Evolutionary conservation across 108 stramenopile genomes (phyloP), one percentile per base, ranked within the genome.

Genomic region (Fistulifera pelliculosa): DNA sequence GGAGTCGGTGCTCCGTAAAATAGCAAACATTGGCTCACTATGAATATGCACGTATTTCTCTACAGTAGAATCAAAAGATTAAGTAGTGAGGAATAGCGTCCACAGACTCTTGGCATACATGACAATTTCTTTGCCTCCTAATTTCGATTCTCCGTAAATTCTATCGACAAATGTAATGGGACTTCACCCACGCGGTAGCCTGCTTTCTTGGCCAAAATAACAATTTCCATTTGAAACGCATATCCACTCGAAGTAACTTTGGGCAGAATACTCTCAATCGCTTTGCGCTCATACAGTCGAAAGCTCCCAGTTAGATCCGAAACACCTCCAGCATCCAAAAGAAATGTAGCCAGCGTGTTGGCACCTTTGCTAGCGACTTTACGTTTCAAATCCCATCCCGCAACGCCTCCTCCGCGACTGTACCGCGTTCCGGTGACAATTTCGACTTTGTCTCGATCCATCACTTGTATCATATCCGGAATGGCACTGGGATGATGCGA

Each of bases 151-250:
- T 24, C 98, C 98, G 58, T 98, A 97, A 40, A 99, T 85, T 28
- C 98, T 69, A 81, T 99, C 98, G 11, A 99, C 97, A 64, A 99
- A 99, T 2, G 82, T 70, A 52, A 99, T 99, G 93, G 93, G 15
- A 99, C 94, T 61, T 99, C 96, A 35, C 59, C 90, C 17, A 99
- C 73, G 31, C 49, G 68, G 60, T 87, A 86, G 15, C 94, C 94
- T 24, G 66, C 74, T 19, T 84, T 71, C 45, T 76, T 71, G 24
- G 95, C 89, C 52, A 93, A 64, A 13, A 98, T 90, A 39, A 96
- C 68, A 52, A 98, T 96, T 63, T 99, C 96, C 98, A 99, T 99
- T 62, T 99, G 96, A 66, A 99, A 99, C 22, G 96, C 96, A 71
- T 99, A 99, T 16, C 96, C 96, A 53, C 76, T 94, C 53, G 82